Percentiles rank a stretch among this genome's conserved stretches.
phyloP scores from a whole-genome alignment of 768 basidiomycete genomes.

The Trametes coccinea region DNA sequence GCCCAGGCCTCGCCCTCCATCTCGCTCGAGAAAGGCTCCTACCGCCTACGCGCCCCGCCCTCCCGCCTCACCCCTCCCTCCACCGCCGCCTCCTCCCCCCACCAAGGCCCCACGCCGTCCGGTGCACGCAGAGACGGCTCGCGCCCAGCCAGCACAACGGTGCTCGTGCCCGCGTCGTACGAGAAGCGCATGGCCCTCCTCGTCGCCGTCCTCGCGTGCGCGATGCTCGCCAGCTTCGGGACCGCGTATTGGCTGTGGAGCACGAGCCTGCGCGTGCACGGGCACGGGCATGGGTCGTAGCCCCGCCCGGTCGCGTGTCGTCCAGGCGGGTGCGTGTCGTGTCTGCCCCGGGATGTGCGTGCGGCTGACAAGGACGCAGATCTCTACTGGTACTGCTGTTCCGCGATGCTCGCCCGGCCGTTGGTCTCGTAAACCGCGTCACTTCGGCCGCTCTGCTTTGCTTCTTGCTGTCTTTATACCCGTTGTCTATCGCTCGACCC shows the following conservation, averaged over 20 bases:
- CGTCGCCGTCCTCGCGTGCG: constrained; percentile 47
- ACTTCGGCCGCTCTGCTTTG: no score
- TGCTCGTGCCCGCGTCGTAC: constrained; percentile 21
- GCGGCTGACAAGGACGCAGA: no score
- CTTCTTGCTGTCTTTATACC: no score
- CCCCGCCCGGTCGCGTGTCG: background rate
- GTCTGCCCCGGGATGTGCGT: no score
- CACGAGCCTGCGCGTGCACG: constrained; percentile 50
- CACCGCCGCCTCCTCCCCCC: no score
- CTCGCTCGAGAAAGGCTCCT: constrained; percentile 62
- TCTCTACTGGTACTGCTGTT: no score
- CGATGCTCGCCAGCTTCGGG: constrained; percentile 54
- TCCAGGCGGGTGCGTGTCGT: no score
- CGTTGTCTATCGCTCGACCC: no score
- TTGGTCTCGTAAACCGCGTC: no score
- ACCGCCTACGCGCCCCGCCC: constrained; percentile 57
- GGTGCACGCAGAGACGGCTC: background rate
- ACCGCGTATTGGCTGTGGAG: constrained; percentile 64
- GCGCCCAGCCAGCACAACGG: no score
- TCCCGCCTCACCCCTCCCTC: constrained; percentile 2
- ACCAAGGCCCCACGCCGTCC: no score
- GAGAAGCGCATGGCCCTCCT: constrained; percentile 44
- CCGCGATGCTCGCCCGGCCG: no score
- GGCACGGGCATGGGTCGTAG: background rate
- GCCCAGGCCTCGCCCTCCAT: constrained; percentile 58